Base-by-base conservation (phyloP, 768 basidiomycete species). In the Kwoniella mangroviensis region DNA sequence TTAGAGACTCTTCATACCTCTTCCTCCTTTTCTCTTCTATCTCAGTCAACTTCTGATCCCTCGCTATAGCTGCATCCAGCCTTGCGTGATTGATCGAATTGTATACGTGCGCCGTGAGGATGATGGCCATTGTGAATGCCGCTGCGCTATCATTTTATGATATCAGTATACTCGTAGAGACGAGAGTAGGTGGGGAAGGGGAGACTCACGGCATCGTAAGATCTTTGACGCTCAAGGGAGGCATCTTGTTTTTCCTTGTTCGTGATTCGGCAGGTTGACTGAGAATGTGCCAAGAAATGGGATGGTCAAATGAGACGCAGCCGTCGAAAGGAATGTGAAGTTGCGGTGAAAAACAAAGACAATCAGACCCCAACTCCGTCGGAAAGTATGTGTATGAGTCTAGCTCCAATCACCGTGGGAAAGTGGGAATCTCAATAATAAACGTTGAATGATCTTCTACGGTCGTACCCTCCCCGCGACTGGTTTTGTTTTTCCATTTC, bases 101-200 rank as follows among this genome's bases (percentile, higher is more conserved):
- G 56, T 69, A 69, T 21, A 69, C 68, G 34, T 69, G 63, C 15
- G 68, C 68, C 58, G 68, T 63, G 15, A 63, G 56, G 45, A 69
- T 43, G 34, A 69, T 69, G 17, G 68, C 68, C 68, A 69, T 69
- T 3, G 68, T 63, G 52, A 69, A 69, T 52, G 68, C 68, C 51
- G 68, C 63, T 57, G 53, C 61, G 42, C 68, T 69, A 9, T n/a
- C n/a, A n/a, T n/a, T n/a, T n/a, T n/a, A 60, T 60, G 17, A 43
- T 43, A 6, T 13, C 7, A 43, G 42, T 6, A 43, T 13, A 43
- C 42, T 43, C 42, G 42, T 7, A 7, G 7, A 43, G 42, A 7
- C 42, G 42, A 13, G 42, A 43, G 13, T 43, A 7, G 42, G 42
- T 43, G 7, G 42, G 42, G 42, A 43, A 6, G 26, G 4, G 45